Evolutionary conservation across 129 eudicot genomes (phyloP).

Genomic region (Helianthus annuus): DNA sequence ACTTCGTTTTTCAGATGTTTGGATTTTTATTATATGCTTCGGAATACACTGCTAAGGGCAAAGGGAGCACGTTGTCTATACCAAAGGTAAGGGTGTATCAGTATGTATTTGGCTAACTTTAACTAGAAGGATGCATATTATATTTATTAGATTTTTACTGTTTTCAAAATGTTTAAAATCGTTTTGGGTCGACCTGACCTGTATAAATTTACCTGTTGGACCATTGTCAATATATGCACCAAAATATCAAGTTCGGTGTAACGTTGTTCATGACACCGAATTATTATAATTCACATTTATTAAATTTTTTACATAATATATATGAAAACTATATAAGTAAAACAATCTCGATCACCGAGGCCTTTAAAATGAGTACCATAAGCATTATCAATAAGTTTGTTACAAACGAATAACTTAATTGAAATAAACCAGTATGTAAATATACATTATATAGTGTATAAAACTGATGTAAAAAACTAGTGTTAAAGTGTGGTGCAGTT

Average conservation of each 20-base stretch:
- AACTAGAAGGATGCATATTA: neutral
- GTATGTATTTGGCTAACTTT: slow-evolving; percentile 6
- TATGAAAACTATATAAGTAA: no score
- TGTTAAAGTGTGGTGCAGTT: neutral
- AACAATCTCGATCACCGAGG: no score
- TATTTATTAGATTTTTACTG: neutral
- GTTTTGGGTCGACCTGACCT: slow-evolving; percentile 4
- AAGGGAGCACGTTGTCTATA: slow-evolving; percentile 60
- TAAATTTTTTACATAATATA: no score
- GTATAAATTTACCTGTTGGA: neutral
- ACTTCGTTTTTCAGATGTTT: slow-evolving; percentile 65
- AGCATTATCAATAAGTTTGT: neutral
- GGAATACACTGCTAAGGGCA: slow-evolving; percentile 48
- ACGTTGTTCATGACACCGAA: neutral
- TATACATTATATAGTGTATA: neutral
- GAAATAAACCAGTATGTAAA: neutral
- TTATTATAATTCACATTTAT: neutral
- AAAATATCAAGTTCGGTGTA: slow-evolving; percentile 3
- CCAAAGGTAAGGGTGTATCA: slow-evolving; percentile 60
- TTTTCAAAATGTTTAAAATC: neutral
- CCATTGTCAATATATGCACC: neutral
- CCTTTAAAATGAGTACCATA: neutral
- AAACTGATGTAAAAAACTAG: neutral
- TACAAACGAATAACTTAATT: neutral
- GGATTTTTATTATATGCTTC: slow-evolving; percentile 76